A percentile compares a stretch with the other conserved stretches of the same genome.
Conservation (phyloP, 78 protist genomes). For the Acrasis kona region DNA sequence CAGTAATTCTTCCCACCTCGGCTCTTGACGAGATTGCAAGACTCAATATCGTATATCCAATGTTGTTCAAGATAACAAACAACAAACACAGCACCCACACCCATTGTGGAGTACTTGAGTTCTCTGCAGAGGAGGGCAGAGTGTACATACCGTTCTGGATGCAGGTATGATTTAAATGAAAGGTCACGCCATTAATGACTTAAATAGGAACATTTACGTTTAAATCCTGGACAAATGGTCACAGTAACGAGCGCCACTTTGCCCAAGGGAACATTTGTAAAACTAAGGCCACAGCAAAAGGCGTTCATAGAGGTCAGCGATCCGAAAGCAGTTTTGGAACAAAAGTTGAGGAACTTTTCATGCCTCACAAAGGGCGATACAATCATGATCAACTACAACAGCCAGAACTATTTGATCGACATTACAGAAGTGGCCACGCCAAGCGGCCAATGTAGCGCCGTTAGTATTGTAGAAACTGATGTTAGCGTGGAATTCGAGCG, state of each 20-base stretch:
- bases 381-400: constrained; percentile 12
- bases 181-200: not conserved
- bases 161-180: too few species aligned
- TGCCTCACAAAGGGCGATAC: constrained; percentile 19
- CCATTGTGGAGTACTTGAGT: constrained; percentile 28
- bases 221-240: not conserved
- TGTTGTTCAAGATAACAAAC: constrained; percentile 15
- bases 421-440: constrained; percentile 11
- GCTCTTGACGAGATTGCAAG: not conserved
- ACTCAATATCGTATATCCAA: constrained; percentile 7
- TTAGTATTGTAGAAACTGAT: constrained; percentile 26
- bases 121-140: constrained; percentile 17
- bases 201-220: not conserved
- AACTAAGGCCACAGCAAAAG: constrained; percentile 9
- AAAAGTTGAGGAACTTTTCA: constrained; percentile 7
- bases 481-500: constrained; percentile 32
- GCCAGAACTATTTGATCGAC: constrained; percentile 8
- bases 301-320: constrained; percentile 25
- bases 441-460: constrained; percentile 1
- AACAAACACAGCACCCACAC: not conserved
- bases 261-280: constrained; percentile 24
- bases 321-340: constrained; percentile 32
- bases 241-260: not conserved
- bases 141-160: constrained; percentile 16
- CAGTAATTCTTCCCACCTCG: constrained; percentile 1